Conservation (phyloP, 805 yeast genomes). For the Metschnikowia noctiluminum region DNA sequence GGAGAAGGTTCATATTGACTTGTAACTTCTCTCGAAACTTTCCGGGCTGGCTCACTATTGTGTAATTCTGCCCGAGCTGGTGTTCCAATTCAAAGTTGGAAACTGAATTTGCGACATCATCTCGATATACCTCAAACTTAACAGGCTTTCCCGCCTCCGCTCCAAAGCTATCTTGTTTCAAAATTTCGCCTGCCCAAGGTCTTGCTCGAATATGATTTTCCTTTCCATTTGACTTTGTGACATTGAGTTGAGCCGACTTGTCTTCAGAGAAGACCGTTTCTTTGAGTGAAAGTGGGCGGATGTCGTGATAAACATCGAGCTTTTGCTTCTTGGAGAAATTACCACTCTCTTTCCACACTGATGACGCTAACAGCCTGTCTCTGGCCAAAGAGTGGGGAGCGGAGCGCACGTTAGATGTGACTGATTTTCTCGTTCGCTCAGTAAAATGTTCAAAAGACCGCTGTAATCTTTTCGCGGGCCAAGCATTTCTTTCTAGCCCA, state of each 20-base stretch:
- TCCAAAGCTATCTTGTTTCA: constrained; percentile 46
- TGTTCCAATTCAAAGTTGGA: constrained; percentile 10
- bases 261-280: constrained; percentile 19
- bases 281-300: constrained; percentile 5
- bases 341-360: constrained; percentile 9
- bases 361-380: constrained; percentile 19
- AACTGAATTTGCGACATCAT: constrained; percentile 5
- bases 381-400: constrained; percentile 4
- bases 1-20: constrained; percentile 57
- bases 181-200: constrained; percentile 62
- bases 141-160: constrained; percentile 26
- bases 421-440: constrained; percentile 8
- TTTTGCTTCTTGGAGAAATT: constrained; percentile 24
- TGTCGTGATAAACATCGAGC: constrained; percentile 35
- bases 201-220: constrained; percentile 58
- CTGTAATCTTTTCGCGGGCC: constrained; percentile 49
- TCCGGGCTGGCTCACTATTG: constrained; percentile 52
- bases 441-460: constrained; percentile 43
- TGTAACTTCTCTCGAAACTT: constrained; percentile 58
- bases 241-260: constrained; percentile 40
- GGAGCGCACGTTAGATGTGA: not conserved
- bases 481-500: constrained; percentile 60
- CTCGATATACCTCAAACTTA: constrained; percentile 20
- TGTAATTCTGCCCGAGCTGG: constrained; percentile 37
- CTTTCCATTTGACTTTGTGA: constrained; percentile 50